A percentile compares a stretch with the other conserved stretches of the same genome.
These are phyloP conservation scores for Ambrosia trifida DNA, from an alignment of 129 eudicot genomes.

Conservation along the genomic window DNA sequence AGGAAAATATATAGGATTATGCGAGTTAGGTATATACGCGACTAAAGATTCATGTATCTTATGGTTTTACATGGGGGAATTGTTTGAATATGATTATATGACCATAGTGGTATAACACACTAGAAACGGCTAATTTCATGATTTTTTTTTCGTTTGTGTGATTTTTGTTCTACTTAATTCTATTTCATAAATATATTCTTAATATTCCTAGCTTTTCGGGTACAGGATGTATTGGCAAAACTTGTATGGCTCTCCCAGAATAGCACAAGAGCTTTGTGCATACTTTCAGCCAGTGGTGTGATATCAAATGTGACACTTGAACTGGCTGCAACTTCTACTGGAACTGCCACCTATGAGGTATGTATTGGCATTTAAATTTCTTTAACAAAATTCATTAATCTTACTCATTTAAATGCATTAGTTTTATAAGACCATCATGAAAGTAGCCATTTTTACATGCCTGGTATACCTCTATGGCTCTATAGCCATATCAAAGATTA, in stretches of 20 bases:
- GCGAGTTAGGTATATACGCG: neutral
- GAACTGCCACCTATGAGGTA: conserved; percentile 63
- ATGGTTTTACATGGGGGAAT: neutral
- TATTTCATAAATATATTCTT: neutral
- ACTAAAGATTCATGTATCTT: neutral
- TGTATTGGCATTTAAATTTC: conserved; percentile 14
- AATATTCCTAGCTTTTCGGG: conserved; percentile 2
- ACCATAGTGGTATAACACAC: neutral
- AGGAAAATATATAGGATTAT: neutral
- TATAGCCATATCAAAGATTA: neutral
- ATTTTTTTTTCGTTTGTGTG: neutral
- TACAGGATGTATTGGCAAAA: conserved; percentile 50
- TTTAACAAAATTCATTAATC: neutral
- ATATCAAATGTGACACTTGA: conserved; percentile 57
- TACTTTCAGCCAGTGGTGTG: conserved; percentile 55
- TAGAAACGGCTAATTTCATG: neutral
- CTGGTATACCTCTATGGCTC: neutral
- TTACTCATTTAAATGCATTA: neutral
- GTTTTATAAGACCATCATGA: neutral
- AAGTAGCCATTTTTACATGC: neutral
- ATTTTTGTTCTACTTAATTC: neutral
- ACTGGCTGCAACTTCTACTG: conserved; percentile 44
- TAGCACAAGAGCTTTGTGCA: conserved; percentile 45
- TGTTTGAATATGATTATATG: neutral
- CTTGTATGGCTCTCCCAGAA: conserved; percentile 49